Percentiles rank a stretch among this genome's conserved stretches.
Evolutionary conservation across 75 land plant genomes (phyloP).

Genomic region (Cupressus sempervirens): DNA sequence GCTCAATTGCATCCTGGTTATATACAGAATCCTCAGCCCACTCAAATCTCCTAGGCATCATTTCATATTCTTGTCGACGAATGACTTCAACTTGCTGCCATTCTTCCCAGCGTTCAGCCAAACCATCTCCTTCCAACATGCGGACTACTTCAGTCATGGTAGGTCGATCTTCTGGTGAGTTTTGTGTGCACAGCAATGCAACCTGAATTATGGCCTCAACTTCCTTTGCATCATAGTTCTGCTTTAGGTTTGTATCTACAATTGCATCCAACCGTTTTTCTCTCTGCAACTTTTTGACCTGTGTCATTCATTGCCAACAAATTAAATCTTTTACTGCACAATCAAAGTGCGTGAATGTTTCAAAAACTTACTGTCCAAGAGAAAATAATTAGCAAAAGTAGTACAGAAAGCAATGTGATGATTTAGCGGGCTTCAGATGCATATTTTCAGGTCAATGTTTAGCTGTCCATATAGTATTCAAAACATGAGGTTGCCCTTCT

Average conservation of each 20-base stretch:
- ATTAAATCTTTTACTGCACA: neutral
- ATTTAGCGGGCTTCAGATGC: no score
- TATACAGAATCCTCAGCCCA: constrained; percentile 74
- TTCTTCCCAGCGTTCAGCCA: constrained; percentile 91
- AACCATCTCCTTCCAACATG: constrained; percentile 89
- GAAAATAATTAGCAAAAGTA: neutral
- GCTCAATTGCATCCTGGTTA: constrained; percentile 76
- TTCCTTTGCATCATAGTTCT: constrained; percentile 56
- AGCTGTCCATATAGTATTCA: neutral
- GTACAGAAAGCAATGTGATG: neutral
- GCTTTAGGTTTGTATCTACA: constrained; percentile 67
- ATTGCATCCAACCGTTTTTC: constrained; percentile 69
- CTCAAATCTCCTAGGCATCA: constrained; percentile 68
- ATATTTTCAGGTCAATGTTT: no score
- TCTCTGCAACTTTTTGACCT: constrained; percentile 83
- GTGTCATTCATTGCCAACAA: neutral
- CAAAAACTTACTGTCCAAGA: neutral
- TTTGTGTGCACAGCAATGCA: constrained; percentile 85
- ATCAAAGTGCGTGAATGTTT: neutral
- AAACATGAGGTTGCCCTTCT: neutral
- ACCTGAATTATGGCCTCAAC: constrained; percentile 85
- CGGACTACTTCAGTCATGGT: constrained; percentile 86
- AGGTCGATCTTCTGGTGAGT: constrained; percentile 79
- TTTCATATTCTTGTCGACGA: constrained; percentile 61
- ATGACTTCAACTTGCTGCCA: constrained; percentile 81